phyloP scores from a whole-genome alignment of 371 early-diverging fungal species.

The Zychaea mexicana region DNA sequence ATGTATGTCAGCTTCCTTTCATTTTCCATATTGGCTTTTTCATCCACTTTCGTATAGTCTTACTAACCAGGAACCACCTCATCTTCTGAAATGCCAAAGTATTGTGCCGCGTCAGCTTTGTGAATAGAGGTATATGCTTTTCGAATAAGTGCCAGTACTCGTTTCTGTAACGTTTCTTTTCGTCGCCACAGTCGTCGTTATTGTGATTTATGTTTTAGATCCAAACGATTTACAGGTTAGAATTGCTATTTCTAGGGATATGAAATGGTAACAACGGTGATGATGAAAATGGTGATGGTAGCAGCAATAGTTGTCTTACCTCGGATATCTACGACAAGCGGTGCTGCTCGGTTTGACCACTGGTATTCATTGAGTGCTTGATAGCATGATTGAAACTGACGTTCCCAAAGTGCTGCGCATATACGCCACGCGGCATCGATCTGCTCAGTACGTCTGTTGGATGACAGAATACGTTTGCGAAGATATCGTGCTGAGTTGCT shows the following conservation, averaged over 20 bases:
- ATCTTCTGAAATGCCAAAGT: conserved; percentile 26
- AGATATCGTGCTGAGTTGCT: conserved; percentile 32
- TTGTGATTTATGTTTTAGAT: too few relatives aligned
- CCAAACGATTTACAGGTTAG: too few relatives aligned
- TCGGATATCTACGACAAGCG: conserved; percentile 18
- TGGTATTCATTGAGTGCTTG: conserved; percentile 10
- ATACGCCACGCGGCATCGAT: conserved; percentile 32
- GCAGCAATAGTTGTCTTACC: conserved; percentile 1
- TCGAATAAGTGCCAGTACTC: conserved; percentile 19
- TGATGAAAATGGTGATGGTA: too few relatives aligned
- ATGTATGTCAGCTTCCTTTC: not conserved
- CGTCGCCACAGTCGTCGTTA: too few relatives aligned
- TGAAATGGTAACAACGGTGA: too few relatives aligned
- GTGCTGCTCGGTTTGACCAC: conserved; percentile 27
- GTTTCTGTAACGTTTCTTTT: conserved; percentile 3
- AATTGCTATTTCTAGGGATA: too few relatives aligned
- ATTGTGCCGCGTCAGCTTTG: conserved; percentile 17
- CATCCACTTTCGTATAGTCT: too few relatives aligned
- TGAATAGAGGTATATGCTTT: conserved; percentile 28
- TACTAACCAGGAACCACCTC: conserved; percentile 21
- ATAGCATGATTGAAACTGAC: conserved; percentile 25
- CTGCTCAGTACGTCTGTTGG: conserved; percentile 8
- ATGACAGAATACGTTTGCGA: conserved; percentile 27
- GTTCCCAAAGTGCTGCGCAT: conserved; percentile 18
- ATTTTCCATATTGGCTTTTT: not conserved